phyloP scores from a whole-genome alignment of 192 early-diverging fungal species.

The Linnemannia elongata region DNA sequence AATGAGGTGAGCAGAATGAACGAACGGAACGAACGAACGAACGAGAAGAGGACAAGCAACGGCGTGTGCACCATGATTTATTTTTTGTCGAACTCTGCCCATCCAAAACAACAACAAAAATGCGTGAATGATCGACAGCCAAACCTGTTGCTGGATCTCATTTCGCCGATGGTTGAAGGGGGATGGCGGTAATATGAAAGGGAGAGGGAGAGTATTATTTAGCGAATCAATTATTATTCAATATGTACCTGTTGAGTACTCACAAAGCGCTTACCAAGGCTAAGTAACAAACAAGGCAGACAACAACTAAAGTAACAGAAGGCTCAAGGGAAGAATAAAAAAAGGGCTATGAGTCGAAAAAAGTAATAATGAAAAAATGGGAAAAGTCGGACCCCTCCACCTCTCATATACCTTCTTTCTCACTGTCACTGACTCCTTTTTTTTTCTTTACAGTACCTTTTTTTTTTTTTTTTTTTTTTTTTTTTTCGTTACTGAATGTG shows the following conservation, averaged over 20 bases:
- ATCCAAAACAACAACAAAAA: neutral
- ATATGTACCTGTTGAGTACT: neutral
- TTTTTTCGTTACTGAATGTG: conserved; percentile 21
- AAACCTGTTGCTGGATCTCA: conserved; percentile 8
- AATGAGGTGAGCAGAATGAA: neutral
- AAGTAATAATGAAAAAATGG: neutral
- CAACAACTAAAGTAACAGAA: neutral
- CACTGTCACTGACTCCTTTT: neutral
- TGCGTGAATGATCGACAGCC: neutral
- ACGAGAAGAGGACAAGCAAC: neutral
- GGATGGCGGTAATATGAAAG: neutral
- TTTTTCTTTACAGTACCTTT: neutral
- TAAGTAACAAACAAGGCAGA: neutral
- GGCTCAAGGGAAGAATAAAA: neutral
- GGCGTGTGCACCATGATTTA: neutral
- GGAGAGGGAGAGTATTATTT: neutral
- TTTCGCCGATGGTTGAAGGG: neutral
- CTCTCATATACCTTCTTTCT: no score
- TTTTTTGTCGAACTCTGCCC: neutral
- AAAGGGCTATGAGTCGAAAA: conserved; percentile 4
- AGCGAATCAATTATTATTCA: neutral
- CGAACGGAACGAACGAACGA: conserved; percentile 4
- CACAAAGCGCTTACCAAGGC: neutral
- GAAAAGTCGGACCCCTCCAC: conserved; percentile 9
- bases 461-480: neutral